Evolutionary conservation across 345 rosid species (phyloP).

Genomic region (Anacardium occidentale): DNA sequence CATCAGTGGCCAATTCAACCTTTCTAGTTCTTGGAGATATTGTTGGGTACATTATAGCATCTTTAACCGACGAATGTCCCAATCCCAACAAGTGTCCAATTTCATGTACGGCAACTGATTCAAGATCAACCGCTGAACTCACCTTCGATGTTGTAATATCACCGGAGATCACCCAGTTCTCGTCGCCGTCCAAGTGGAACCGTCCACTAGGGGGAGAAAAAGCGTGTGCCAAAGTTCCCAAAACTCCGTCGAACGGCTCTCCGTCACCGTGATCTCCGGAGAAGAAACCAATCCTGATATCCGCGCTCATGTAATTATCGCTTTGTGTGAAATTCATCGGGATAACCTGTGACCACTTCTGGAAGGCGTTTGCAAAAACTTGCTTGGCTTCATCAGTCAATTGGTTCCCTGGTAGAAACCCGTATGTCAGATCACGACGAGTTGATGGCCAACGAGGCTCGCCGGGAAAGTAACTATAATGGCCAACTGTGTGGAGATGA

Average conservation of each 20-base stretch:
- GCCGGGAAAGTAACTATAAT: slow-evolving; percentile 69
- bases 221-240: slow-evolving; percentile 91
- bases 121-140: slow-evolving; percentile 66
- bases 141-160: slow-evolving; percentile 31
- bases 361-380: slow-evolving; percentile 71
- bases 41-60: slow-evolving; percentile 79
- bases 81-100: slow-evolving; percentile 90
- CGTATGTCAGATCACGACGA: slow-evolving; percentile 57
- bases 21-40: slow-evolving; percentile 58
- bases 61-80: slow-evolving; percentile 82
- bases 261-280: slow-evolving; percentile 89
- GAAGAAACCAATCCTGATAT: slow-evolving; percentile 70
- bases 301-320: slow-evolving; percentile 33
- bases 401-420: slow-evolving; percentile 47
- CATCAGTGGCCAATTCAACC: slow-evolving; percentile 60
- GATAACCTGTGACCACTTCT: slow-evolving; percentile 65
- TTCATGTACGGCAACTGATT: slow-evolving; percentile 92
- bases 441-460: slow-evolving; percentile 62
- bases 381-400: slow-evolving; percentile 45
- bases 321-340: slow-evolving; percentile 61
- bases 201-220: slow-evolving; percentile 81
- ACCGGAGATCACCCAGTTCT: slow-evolving; percentile 70
- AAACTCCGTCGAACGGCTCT: slow-evolving; percentile 80
- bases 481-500: slow-evolving; percentile 55
- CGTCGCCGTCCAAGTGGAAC: slow-evolving; percentile 72